Conservation (phyloP, 2,329 filamentous ascomycete genomes). For the Endoconidiophora polonica region DNA sequence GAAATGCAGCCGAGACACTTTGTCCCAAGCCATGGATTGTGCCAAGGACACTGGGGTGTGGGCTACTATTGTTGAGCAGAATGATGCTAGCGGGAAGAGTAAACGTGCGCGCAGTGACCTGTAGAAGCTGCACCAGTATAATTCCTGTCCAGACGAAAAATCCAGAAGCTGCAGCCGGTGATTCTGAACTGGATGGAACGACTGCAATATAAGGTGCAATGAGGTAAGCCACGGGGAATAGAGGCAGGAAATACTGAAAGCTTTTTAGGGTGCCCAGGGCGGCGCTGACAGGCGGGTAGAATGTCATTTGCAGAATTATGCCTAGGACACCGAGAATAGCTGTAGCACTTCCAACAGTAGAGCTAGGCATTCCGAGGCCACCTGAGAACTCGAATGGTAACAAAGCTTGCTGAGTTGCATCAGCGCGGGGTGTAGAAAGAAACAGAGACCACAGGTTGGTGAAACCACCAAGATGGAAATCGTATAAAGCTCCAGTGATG, state of each 20-base stretch:
- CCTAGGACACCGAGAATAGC: conserved; percentile 54
- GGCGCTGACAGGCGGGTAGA: conserved; percentile 49
- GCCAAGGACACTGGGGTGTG: conserved; percentile 39
- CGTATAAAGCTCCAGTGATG: conserved; percentile 49
- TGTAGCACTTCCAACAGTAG: conserved; percentile 51
- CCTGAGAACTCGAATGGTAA: conserved; percentile 42
- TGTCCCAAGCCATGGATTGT: conserved; percentile 39
- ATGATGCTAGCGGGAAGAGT: conserved; percentile 41
- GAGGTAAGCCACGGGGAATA: conserved; percentile 52
- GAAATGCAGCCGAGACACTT: conserved; percentile 32
- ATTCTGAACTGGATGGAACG: conserved; percentile 32
- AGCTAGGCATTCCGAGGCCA: conserved; percentile 49
- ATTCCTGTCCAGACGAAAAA: conserved; percentile 43
- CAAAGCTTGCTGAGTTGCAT: conserved; percentile 12
- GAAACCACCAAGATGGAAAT: conserved; percentile 54
- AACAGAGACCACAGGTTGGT: conserved; percentile 54
- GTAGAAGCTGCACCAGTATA: conserved; percentile 43
- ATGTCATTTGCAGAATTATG: conserved; percentile 49
- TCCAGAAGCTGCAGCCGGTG: conserved; percentile 29
- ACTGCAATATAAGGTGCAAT: conserved; percentile 51
- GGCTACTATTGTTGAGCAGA: conserved; percentile 42
- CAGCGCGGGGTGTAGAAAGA: conserved; percentile 43
- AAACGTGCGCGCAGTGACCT: conserved; percentile 60
- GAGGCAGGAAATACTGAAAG: conserved; percentile 46
- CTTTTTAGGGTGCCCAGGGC: conserved; percentile 48